Percentiles rank a stretch among this genome's conserved stretches.
These are phyloP conservation scores for Nakaseomyces kungkrabaensis DNA, from an alignment of 1,139 yeast genomes.

Conservation along the genomic window DNA sequence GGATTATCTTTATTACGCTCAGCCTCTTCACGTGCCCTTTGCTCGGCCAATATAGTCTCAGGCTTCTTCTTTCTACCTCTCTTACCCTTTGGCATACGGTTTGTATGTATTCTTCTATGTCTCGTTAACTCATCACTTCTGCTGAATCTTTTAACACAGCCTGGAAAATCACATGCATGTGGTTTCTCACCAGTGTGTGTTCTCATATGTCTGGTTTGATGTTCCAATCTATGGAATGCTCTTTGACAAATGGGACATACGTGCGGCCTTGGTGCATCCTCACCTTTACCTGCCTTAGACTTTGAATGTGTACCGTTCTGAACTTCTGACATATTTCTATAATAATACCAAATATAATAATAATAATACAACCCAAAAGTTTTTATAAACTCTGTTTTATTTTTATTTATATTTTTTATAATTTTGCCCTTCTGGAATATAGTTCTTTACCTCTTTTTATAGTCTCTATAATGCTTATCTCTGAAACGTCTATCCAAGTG, in stretches of 20 bases:
- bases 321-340: background rate
- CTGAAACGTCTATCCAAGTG: too few species aligned
- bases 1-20: background rate
- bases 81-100: conserved; percentile 41
- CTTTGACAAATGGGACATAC: conserved; percentile 52
- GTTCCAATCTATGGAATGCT: conserved; percentile 56
- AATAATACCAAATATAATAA: too few species aligned
- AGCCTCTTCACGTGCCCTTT: conserved; percentile 1
- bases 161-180: conserved; percentile 58
- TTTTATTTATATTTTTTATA: too few species aligned
- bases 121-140: conserved; percentile 62
- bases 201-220: conserved; percentile 61
- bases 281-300: conserved; percentile 1
- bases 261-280: conserved; percentile 38
- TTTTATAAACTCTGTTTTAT: too few species aligned
- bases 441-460: too few species aligned
- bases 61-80: conserved; percentile 40
- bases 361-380: too few species aligned
- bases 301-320: background rate
- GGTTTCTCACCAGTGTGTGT: conserved; percentile 71
- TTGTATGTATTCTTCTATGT: conserved; percentile 55
- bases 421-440: too few species aligned
- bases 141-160: conserved; percentile 57
- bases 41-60: conserved; percentile 2
- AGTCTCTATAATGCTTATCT: too few species aligned